These are phyloP conservation scores for Chrysoporthe austroafricana DNA, from an alignment of 2,329 filamentous ascomycete species.

Conservation along the genomic window DNA sequence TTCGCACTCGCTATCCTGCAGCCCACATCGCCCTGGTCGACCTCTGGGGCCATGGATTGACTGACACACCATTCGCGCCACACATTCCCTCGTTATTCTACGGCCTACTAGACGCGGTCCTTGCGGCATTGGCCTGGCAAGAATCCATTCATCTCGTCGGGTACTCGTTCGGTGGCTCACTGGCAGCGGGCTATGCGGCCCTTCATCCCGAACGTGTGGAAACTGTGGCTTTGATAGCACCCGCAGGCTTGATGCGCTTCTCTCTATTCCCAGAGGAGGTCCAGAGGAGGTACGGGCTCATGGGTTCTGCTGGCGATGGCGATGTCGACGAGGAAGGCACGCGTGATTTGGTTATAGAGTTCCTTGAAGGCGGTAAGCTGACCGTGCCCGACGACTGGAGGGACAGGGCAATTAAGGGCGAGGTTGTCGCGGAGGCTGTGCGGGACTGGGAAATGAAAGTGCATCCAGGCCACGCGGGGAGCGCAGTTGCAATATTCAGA, in stretches of 20 bases:
- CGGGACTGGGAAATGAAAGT: slow-evolving; percentile 51
- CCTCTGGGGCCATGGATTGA: slow-evolving; percentile 59
- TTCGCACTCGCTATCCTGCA: slow-evolving; percentile 41
- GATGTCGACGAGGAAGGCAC: slow-evolving; percentile 39
- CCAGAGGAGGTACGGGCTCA: slow-evolving; percentile 15
- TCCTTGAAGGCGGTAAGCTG: slow-evolving; percentile 48
- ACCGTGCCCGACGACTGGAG: slow-evolving; percentile 49
- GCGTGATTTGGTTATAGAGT: slow-evolving; percentile 41
- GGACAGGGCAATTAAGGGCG: slow-evolving; percentile 43
- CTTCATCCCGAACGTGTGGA: slow-evolving; percentile 33
- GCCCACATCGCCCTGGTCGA: slow-evolving; percentile 50
- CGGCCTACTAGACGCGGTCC: slow-evolving; percentile 42
- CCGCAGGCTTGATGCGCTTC: slow-evolving; percentile 46
- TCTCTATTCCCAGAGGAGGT: slow-evolving; percentile 37
- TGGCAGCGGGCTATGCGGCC: slow-evolving; percentile 44
- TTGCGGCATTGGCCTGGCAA: slow-evolving; percentile 47
- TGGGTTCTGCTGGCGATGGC: slow-evolving; percentile 24
- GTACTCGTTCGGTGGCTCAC: slow-evolving; percentile 53
- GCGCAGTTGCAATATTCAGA: slow-evolving; percentile 50
- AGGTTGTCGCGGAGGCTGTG: slow-evolving; percentile 52
- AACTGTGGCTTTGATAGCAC: slow-evolving; percentile 49
- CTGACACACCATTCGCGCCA: slow-evolving; percentile 47
- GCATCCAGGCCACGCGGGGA: slow-evolving; percentile 50
- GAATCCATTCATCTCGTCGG: slow-evolving; percentile 48
- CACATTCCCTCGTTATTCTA: slow-evolving; percentile 50